Base-by-base conservation (phyloP, 2,329 filamentous ascomycete genomes). In the Fusarium hainanense region DNA sequence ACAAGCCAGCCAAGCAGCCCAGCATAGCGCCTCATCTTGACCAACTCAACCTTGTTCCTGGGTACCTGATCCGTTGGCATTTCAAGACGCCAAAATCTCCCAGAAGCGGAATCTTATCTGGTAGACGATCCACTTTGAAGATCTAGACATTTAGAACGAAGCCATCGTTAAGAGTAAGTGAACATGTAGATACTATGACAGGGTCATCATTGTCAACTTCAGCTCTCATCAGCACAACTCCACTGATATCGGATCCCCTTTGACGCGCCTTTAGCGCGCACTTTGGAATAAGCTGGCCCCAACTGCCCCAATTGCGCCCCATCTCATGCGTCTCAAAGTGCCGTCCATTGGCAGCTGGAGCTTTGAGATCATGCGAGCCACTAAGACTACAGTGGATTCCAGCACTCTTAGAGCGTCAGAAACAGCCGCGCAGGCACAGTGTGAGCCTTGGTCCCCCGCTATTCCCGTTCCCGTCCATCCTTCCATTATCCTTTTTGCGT, bases 401-500 rank as follows among this genome's bases (percentile, higher is more conserved):
- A 65, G 48, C 32, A 60, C 54, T 54, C 59, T 63, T 60, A 37
- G 52, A 63, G 54, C 67, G 43, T 27, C 66, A 63, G 61, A 65
- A 68, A 61, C 55, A 69, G 55, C 58, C 58, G 58, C 65, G 58
- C 55, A 56, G 23, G 54, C 57, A 75, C 73, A 75, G 73, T 75
- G 73, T 60, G 73, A 56, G 50, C 2, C 27, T 6, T 14, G 16
- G 1, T 48, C n/a, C 21, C 32, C 55, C 66, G 55, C 69, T 73
- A 74, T 74, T 73, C 70, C 72, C 70, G 73, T 75, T 73, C 72
- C 70, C 70, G 68, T 74, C 70, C 63, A 72, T 68, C 58, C 58
- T 41, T 56, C 54, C 66, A 70, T 66, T 65, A 47, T 63, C 54
- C 68, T 72, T 66, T 70, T 74, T 70, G 61, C 69, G 34, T 74